These are phyloP conservation scores for Angomonas ambiguus DNA, from an alignment of 208 protist species.

Conservation along the genomic window DNA sequence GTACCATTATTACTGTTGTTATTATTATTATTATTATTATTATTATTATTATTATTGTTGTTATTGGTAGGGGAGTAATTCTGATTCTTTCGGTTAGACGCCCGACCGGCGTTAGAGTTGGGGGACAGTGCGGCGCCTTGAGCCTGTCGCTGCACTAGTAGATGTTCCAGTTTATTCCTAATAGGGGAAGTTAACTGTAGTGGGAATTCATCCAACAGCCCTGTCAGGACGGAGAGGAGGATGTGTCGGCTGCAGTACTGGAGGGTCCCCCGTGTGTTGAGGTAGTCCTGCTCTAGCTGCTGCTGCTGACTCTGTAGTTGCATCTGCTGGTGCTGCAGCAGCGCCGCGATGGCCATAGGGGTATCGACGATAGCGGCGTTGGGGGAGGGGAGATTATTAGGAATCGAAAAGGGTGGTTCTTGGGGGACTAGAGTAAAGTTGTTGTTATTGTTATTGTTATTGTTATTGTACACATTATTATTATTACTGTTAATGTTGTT, in stretches of 20 bases:
- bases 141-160: slow-evolving; percentile 22
- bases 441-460: not conserved
- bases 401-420: not conserved
- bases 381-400: not conserved
- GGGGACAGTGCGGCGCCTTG: slow-evolving; percentile 1
- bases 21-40: not conserved
- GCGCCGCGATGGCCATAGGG: slow-evolving; percentile 14
- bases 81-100: not conserved
- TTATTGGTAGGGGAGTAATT: not conserved
- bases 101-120: not conserved
- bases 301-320: slow-evolving; percentile 34
- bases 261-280: slow-evolving; percentile 42
- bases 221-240: slow-evolving; percentile 56
- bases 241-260: slow-evolving; percentile 55
- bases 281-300: slow-evolving; percentile 61
- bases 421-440: not conserved
- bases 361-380: not conserved
- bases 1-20: not conserved
- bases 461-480: not conserved
- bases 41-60: not conserved
- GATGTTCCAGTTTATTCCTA: slow-evolving; percentile 53
- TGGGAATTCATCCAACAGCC: slow-evolving; percentile 70
- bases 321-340: slow-evolving; percentile 17
- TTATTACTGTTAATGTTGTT: not conserved
- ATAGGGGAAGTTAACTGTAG: slow-evolving; percentile 42